phyloP scores from a whole-genome alignment of 129 eudicot species.

The carrot (Daucus carota) region DH1_v3.0 NC_030382.2:53653501-53654000 shows the following conservation, averaged over 20 bases:
- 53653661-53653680: conserved; percentile 26
- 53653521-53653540: conserved; percentile 62
- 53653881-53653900: conserved; percentile 22
- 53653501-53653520: conserved; percentile 47
- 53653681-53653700: conserved; percentile 28
- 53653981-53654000: not conserved
- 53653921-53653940: conserved; percentile 18
- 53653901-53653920: conserved; percentile 13
- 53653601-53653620: conserved; percentile 14
- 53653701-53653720: conserved; percentile 11
- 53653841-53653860: conserved; percentile 12
- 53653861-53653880: conserved; percentile 18
- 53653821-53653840: conserved; percentile 9
- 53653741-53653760: not conserved
- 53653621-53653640: conserved; percentile 22
- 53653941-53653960: conserved; percentile 3
- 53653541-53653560: conserved; percentile 38
- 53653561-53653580: conserved; percentile 39
- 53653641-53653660: conserved; percentile 33
- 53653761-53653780: conserved; percentile 9
- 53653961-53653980: conserved; percentile 15
- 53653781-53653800: conserved; percentile 13
- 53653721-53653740: conserved; percentile 7
- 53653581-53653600: conserved; percentile 27
- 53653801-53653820: conserved; percentile 10